Evolutionary conservation across 805 yeast genomes (phyloP).

Genomic region (Candida lessepsii): DNA sequence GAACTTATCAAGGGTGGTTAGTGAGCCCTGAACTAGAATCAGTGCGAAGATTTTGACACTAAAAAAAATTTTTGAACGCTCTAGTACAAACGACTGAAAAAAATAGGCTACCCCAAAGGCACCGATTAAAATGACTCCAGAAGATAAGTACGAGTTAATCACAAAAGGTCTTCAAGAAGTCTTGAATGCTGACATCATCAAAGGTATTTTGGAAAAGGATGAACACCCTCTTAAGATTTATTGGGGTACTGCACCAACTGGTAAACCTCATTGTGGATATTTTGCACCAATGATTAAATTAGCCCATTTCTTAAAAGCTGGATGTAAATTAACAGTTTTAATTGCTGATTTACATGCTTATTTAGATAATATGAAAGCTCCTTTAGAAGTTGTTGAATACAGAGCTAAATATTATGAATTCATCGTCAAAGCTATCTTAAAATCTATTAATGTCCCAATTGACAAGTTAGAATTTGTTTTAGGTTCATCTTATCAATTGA

Average conservation of each 20-base stretch:
- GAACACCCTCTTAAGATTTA: slow-evolving; percentile 82
- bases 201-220: slow-evolving; percentile 75
- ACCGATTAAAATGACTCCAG: slow-evolving; percentile 31
- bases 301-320: slow-evolving; percentile 93
- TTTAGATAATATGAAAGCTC: slow-evolving; percentile 97
- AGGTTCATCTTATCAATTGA: slow-evolving; percentile 88
- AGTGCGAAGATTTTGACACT: too few relatives aligned
- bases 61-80: too few relatives aligned
- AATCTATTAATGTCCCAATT: slow-evolving; percentile 85
- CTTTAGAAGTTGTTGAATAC: slow-evolving; percentile 83
- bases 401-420: slow-evolving; percentile 89
- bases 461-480: slow-evolving; percentile 79
- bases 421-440: slow-evolving; percentile 80
- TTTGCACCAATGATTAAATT: slow-evolving; percentile 96
- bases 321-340: slow-evolving; percentile 88
- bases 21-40: slow-evolving; percentile 1
- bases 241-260: slow-evolving; percentile 99
- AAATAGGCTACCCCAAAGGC: too few relatives aligned
- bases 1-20: slow-evolving; percentile 1
- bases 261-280: slow-evolving; percentile 98
- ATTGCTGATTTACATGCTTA: slow-evolving; percentile 96
- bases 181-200: slow-evolving; percentile 82
- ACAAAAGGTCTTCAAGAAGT: slow-evolving; percentile 90
- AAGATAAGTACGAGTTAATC: slow-evolving; percentile 69
- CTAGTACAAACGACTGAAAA: too few relatives aligned